phyloP scores from a whole-genome alignment of 768 basidiomycete genomes.

The Mycena sanguinolenta region DNA sequence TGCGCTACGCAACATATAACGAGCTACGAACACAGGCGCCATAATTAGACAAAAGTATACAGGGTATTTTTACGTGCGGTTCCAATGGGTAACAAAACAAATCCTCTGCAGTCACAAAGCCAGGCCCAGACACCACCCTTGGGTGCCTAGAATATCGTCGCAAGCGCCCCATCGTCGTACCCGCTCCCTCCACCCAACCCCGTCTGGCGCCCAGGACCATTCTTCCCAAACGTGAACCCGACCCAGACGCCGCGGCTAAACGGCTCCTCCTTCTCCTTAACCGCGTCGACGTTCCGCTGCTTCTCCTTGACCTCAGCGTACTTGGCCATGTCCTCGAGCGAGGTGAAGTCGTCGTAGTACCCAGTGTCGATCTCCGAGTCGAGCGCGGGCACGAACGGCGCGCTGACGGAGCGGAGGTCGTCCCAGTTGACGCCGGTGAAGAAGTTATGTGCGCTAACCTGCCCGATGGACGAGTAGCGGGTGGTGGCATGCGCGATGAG shows the following conservation, averaged over 20 bases:
- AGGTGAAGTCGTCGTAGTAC: conserved; percentile 93
- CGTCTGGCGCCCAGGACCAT: conserved; percentile 73
- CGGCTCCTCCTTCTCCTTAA: conserved; percentile 88
- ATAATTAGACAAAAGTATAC: conserved; percentile 22
- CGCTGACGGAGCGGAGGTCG: conserved; percentile 76
- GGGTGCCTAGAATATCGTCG: conserved; percentile 70
- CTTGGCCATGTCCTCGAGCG: conserved; percentile 95
- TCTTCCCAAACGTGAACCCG: conserved; percentile 93
- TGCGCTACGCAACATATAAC: neutral
- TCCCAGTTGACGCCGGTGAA: conserved; percentile 85
- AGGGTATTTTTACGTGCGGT: conserved; percentile 28
- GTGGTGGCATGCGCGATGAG: conserved; percentile 90
- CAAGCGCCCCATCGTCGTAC: conserved; percentile 66
- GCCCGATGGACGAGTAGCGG: conserved; percentile 80
- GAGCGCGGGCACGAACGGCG: conserved; percentile 95
- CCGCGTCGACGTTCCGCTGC: conserved; percentile 92
- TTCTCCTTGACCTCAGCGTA: conserved; percentile 99
- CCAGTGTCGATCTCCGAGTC: conserved; percentile 96
- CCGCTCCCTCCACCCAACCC: conserved; percentile 49
- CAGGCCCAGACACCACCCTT: neutral
- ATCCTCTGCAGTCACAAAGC: conserved; percentile 11
- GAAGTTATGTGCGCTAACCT: conserved; percentile 86
- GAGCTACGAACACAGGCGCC: neutral
- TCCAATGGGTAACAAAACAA: conserved; percentile 30
- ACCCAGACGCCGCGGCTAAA: conserved; percentile 87